phyloP scores from a whole-genome alignment of 75 land plant genomes.

The Azolla pinnata region DNA sequence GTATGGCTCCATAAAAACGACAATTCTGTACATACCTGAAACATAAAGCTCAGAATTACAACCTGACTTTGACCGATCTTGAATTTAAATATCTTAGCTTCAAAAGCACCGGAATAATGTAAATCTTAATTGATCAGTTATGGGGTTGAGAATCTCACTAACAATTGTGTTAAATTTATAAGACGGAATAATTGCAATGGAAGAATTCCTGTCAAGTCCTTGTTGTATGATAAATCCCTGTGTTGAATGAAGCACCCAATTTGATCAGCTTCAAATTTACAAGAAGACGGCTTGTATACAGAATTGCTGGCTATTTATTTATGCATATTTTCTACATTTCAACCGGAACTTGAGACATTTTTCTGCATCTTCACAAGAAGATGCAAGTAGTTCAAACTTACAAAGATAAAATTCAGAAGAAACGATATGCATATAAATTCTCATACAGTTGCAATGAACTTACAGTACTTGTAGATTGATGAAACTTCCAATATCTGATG shows the following conservation, averaged over 20 bases:
- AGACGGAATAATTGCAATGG: conserved; percentile 35
- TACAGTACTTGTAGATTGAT: conserved; percentile 5
- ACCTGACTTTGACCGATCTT: too few relatives aligned
- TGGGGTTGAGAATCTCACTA: conserved; percentile 9
- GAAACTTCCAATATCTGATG: background rate
- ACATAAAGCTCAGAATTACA: background rate
- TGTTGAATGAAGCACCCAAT: background rate
- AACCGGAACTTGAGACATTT: background rate
- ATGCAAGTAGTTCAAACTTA: background rate
- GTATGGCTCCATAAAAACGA: conserved; percentile 40
- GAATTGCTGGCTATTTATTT: background rate
- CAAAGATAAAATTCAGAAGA: background rate
- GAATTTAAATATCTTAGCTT: too few relatives aligned
- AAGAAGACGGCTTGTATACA: background rate
- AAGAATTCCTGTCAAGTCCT: conserved; percentile 35
- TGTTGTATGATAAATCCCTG: conserved; percentile 54
- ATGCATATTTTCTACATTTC: background rate
- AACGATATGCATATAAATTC: too few relatives aligned
- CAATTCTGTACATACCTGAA: conserved; percentile 45
- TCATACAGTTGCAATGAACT: background rate
- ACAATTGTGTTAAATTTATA: conserved; percentile 37
- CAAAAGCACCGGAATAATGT: background rate
- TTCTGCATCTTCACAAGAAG: background rate
- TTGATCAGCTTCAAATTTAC: background rate
- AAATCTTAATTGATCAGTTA: background rate